Evolutionary conservation across 2,329 filamentous ascomycete genomes (phyloP).

Genomic region (Rutstroemia sp.): DNA sequence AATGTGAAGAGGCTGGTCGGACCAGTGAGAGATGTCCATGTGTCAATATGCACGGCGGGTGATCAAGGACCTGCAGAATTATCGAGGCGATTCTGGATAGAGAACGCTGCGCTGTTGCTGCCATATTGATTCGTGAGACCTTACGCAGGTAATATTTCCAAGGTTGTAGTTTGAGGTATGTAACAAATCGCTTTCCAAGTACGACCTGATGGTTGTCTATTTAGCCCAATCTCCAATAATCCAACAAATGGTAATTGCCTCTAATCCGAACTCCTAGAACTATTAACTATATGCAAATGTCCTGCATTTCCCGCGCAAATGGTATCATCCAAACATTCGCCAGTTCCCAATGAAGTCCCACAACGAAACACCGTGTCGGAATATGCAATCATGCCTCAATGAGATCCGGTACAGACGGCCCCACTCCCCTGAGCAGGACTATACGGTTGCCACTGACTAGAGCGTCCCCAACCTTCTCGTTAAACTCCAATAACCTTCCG

Average conservation of each 20-base stretch:
- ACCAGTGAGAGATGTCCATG: not conserved
- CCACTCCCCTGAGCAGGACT: slow-evolving; percentile 78
- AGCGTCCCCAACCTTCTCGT: slow-evolving; percentile 70
- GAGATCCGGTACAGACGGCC: slow-evolving; percentile 64
- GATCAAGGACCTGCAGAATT: not conserved
- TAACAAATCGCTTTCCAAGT: not conserved
- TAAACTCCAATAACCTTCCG: slow-evolving; percentile 78
- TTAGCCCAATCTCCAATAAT: not conserved
- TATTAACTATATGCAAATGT: not conserved
- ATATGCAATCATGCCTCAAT: slow-evolving; percentile 40
- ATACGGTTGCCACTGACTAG: slow-evolving; percentile 82
- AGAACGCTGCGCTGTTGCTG: not conserved
- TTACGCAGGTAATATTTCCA: not conserved
- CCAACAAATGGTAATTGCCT: not conserved
- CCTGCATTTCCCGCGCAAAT: not conserved
- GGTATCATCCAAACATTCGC: slow-evolving; percentile 6
- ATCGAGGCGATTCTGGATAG: not conserved
- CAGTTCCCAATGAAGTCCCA: not conserved
- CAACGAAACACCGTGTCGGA: not conserved
- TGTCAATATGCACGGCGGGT: not conserved
- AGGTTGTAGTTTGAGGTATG: not conserved
- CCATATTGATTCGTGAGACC: not conserved
- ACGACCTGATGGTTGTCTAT: not conserved
- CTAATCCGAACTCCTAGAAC: slow-evolving; percentile 1
- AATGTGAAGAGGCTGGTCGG: not conserved